Evolutionary conservation across 1,284 basidiomycete species (phyloP).

Genomic region (Laetiporus sulphureus): DNA sequence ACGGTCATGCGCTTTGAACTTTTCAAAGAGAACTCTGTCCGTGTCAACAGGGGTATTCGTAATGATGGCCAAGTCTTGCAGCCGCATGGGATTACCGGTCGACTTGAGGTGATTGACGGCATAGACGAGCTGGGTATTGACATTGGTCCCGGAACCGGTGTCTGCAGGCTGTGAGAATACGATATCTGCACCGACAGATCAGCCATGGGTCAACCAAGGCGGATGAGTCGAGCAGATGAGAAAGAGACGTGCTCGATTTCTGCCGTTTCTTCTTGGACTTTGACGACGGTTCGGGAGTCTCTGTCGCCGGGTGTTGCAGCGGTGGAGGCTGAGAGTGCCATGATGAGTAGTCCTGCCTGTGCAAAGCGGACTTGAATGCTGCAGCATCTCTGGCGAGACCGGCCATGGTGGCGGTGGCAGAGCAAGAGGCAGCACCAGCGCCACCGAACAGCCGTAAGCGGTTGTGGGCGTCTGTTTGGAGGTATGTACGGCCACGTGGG

Average conservation of each 20-base stretch:
- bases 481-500: constrained; percentile 2
- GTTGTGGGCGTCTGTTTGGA: constrained; percentile 14
- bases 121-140: constrained; percentile 84
- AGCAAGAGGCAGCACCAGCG: constrained; percentile 2
- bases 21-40: constrained; percentile 65
- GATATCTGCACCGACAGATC: constrained; percentile 37
- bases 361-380: constrained; percentile 56
- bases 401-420: constrained; percentile 39
- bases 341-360: constrained; percentile 59
- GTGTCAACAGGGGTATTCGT: constrained; percentile 71
- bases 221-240: constrained; percentile 13
- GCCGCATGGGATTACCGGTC: constrained; percentile 68
- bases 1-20: constrained; percentile 76
- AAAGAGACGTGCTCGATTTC: constrained; percentile 49
- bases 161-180: constrained; percentile 84
- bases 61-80: constrained; percentile 80
- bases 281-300: constrained; percentile 22
- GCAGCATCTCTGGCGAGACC: constrained; percentile 58
- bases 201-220: constrained; percentile 18
- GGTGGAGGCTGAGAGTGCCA: constrained; percentile 62
- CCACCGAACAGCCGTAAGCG: not conserved
- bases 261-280: constrained; percentile 57
- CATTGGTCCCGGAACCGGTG: constrained; percentile 74
- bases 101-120: constrained; percentile 77
- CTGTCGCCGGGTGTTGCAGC: constrained; percentile 19